Evolutionary conservation across 129 eudicot genomes (phyloP).

Genomic region (Flaveria robusta): DNA sequence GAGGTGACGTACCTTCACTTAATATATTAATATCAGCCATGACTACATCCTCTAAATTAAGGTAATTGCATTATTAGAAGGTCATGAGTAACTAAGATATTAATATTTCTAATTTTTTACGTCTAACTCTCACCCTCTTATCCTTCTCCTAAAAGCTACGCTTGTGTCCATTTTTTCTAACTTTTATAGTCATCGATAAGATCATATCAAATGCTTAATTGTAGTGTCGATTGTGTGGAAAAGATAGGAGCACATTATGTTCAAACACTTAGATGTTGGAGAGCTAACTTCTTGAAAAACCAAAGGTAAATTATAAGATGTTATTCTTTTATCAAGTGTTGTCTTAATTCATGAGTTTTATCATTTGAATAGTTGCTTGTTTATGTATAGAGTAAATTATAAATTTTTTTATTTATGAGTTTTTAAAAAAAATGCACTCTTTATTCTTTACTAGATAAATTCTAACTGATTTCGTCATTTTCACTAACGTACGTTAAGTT

Average conservation of each 20-base stretch:
- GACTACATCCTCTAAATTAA: conserved; percentile 69
- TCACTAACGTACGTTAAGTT: no score
- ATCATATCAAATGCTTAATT: background rate
- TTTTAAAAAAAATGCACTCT: no score
- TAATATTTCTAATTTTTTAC: no score
- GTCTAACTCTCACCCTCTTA: background rate
- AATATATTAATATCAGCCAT: conserved; percentile 70
- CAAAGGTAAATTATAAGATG: conserved; percentile 40
- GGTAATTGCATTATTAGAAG: conserved; percentile 34
- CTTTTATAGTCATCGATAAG: background rate
- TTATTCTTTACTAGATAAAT: no score
- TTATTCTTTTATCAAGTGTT: background rate
- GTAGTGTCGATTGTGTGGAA: conserved; percentile 77
- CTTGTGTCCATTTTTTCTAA: background rate
- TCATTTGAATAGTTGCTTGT: background rate
- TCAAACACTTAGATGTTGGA: conserved; percentile 68
- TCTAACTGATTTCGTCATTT: no score
- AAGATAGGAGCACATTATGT: conserved; percentile 68
- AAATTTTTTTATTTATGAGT: no score
- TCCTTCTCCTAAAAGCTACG: background rate
- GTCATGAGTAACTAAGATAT: no score
- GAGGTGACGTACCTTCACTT: conserved; percentile 69
- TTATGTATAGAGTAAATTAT: no score
- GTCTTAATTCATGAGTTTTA: background rate
- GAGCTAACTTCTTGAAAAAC: conserved; percentile 56